These are phyloP conservation scores for Solanum tarapatanum DNA, from an alignment of 257 asterid species.

Conservation along the genomic window DNA sequence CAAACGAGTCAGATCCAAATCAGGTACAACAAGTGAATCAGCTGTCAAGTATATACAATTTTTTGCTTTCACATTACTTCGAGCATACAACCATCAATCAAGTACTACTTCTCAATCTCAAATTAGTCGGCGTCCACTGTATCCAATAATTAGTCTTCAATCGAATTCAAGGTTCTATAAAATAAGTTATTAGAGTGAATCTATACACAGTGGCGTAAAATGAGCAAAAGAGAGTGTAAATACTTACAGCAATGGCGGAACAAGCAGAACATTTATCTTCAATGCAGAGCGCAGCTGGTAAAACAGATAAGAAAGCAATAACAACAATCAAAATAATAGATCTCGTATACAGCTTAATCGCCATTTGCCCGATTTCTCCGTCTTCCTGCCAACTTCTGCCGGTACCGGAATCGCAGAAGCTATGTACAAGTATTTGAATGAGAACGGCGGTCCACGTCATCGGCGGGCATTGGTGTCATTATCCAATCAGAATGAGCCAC, in stretches of 20 bases:
- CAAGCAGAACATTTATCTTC: conserved; percentile 91
- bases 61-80: background rate
- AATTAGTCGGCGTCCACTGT: background rate
- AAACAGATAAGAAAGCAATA: conserved; percentile 1
- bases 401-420: background rate
- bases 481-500: background rate
- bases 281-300: conserved; percentile 28
- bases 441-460: conserved; percentile 1
- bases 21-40: background rate
- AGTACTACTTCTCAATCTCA: background rate
- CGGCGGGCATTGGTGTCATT: background rate
- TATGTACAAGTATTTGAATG: background rate
- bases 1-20: background rate
- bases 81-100: background rate
- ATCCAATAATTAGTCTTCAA: background rate
- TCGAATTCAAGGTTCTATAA: background rate
- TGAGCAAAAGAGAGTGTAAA: background rate
- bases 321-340: background rate
- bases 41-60: background rate
- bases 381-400: background rate
- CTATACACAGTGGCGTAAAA: background rate
- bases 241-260: conserved; percentile 79
- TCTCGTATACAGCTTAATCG: background rate
- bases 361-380: conserved; percentile 2
- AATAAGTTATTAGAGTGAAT: background rate